Evolutionary conservation across 2,329 filamentous ascomycete genomes (phyloP).

Genomic region (Apiospora marii): DNA sequence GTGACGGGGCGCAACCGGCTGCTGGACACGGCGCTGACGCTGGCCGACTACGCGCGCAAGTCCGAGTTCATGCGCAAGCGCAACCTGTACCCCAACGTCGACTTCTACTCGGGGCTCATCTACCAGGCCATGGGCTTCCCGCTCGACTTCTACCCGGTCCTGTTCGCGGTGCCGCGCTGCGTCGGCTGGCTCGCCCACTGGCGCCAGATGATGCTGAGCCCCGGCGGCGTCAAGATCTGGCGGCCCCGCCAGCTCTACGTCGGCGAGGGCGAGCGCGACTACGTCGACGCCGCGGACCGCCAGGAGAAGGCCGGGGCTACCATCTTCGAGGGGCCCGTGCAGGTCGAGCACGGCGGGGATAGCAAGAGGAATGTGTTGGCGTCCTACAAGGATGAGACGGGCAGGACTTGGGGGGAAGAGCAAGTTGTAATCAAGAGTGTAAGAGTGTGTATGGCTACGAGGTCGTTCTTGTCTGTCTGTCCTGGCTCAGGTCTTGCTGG

Average conservation of each 20-base stretch:
- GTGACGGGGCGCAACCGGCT: slow-evolving; percentile 60
- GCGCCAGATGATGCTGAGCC: slow-evolving; percentile 56
- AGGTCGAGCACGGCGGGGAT: slow-evolving; percentile 50
- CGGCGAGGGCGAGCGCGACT: slow-evolving; percentile 53
- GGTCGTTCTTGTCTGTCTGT: background rate
- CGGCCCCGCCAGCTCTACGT: slow-evolving; percentile 57
- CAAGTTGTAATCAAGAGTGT: slow-evolving; percentile 34
- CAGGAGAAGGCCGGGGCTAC: slow-evolving; percentile 40
- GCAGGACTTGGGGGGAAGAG: slow-evolving; percentile 40
- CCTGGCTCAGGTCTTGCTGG: background rate
- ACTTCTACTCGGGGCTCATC: slow-evolving; percentile 60
- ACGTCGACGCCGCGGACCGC: slow-evolving; percentile 48
- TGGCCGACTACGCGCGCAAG: slow-evolving; percentile 54
- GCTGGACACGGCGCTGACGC: slow-evolving; percentile 55
- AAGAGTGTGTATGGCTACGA: background rate
- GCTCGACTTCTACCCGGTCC: slow-evolving; percentile 59
- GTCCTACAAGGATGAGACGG: slow-evolving; percentile 48
- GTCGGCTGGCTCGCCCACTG: slow-evolving; percentile 61
- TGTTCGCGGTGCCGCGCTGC: slow-evolving; percentile 59
- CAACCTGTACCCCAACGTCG: slow-evolving; percentile 59
- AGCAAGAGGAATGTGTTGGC: slow-evolving; percentile 52
- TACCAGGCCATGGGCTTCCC: slow-evolving; percentile 63
- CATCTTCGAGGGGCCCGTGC: slow-evolving; percentile 46
- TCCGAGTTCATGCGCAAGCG: slow-evolving; percentile 57
- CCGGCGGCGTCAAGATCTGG: slow-evolving; percentile 59